Conservation (phyloP, 768 basidiomycete genomes). For the Leccinellum albellum region DNA sequence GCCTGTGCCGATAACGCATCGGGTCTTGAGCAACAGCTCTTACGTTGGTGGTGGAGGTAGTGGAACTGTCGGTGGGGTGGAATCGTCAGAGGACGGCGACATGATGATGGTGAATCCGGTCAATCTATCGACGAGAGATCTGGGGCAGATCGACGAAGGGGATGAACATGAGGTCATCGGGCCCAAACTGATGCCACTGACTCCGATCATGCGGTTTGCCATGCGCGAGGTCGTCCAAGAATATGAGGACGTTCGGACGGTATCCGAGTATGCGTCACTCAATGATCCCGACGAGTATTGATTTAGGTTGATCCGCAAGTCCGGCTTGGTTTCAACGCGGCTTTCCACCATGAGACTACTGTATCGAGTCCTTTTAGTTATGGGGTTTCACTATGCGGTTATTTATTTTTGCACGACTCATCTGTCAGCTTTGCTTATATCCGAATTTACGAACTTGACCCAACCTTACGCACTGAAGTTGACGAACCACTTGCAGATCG, state of each 20-base stretch:
- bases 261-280: conserved; percentile 77
- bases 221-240: conserved; percentile 83
- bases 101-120: conserved; percentile 42
- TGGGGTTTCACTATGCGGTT: background rate
- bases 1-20: conserved; percentile 25
- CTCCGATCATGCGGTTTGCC: conserved; percentile 79
- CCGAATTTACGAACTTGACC: background rate
- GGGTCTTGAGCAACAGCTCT: conserved; percentile 28
- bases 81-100: conserved; percentile 43
- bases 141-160: conserved; percentile 46
- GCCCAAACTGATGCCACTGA: conserved; percentile 71
- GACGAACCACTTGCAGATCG: background rate
- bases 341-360: background rate
- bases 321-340: background rate
- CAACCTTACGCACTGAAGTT: background rate
- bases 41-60: conserved; percentile 33
- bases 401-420: background rate
- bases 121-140: conserved; percentile 39
- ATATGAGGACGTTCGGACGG: conserved; percentile 71
- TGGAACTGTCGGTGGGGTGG: conserved; percentile 37
- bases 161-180: conserved; percentile 59
- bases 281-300: conserved; percentile 68
- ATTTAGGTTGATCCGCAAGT: conserved; percentile 5
- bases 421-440: background rate
- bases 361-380: background rate